These are phyloP conservation scores for Fusarium sp. DNA, from an alignment of 2,329 filamentous ascomycete species.

Conservation along the genomic window DNA sequence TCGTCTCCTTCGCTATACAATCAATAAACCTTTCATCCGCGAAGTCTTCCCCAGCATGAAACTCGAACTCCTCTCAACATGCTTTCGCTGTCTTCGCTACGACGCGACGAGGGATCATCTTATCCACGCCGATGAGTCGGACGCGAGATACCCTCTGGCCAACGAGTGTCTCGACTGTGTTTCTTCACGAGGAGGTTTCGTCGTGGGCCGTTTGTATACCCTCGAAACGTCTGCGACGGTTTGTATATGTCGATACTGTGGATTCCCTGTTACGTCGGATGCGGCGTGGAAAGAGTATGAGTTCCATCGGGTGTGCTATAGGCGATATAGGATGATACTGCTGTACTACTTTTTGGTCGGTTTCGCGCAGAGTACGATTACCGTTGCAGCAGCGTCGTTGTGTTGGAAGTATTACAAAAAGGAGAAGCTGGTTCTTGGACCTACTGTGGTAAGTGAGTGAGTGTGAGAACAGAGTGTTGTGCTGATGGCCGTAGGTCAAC, in stretches of 20 bases:
- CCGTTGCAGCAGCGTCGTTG: slow-evolving; percentile 49
- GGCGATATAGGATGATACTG: slow-evolving; percentile 49
- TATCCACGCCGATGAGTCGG: slow-evolving; percentile 44
- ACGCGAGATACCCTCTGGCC: slow-evolving; percentile 50
- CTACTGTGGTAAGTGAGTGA: slow-evolving; percentile 46
- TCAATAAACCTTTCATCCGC: slow-evolving; percentile 49
- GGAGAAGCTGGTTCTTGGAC: slow-evolving; percentile 45
- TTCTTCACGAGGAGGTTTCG: slow-evolving; percentile 46
- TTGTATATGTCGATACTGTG: slow-evolving; percentile 58
- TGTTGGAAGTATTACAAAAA: slow-evolving; percentile 51
- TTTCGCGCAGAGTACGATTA: slow-evolving; percentile 50
- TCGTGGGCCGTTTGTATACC: slow-evolving; percentile 49
- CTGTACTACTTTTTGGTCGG: slow-evolving; percentile 52
- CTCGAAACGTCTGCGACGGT: slow-evolving; percentile 48
- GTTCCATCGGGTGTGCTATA: slow-evolving; percentile 53
- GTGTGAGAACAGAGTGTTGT: background rate
- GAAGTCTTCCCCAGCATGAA: slow-evolving; percentile 49
- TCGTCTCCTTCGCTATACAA: slow-evolving; percentile 47
- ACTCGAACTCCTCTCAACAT: slow-evolving; percentile 49
- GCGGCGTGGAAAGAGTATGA: slow-evolving; percentile 48
- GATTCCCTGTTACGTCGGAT: slow-evolving; percentile 48
- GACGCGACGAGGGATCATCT: slow-evolving; percentile 45
- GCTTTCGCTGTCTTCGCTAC: slow-evolving; percentile 51
- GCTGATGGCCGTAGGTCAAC: slow-evolving; percentile 41
- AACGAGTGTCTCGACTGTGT: slow-evolving; percentile 54